Percentiles rank a stretch among this genome's conserved stretches.
These are phyloP conservation scores for Rhodotorula sp. DNA, from an alignment of 1,284 basidiomycete genomes.

Conservation along the genomic window DNA sequence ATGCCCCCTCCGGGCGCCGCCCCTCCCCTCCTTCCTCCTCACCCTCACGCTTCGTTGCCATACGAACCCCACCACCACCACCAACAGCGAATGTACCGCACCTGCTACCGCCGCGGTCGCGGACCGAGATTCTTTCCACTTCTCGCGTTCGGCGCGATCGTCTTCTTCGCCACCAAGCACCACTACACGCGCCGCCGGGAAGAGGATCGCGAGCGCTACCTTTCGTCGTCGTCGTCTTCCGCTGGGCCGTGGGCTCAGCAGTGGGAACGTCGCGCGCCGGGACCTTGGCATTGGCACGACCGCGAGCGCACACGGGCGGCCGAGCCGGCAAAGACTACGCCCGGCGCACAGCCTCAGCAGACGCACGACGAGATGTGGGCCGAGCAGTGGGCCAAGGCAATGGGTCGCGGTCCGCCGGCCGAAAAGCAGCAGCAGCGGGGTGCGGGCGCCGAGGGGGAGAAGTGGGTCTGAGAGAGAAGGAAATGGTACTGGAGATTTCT, in stretches of 20 bases:
- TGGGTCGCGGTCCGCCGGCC: not conserved
- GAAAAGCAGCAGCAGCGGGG: not conserved
- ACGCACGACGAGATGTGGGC: not conserved
- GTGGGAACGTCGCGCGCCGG: too few species aligned
- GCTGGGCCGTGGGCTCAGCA: not conserved
- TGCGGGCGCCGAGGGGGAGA: too few species aligned
- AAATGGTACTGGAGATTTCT: not conserved
- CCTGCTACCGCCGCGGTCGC: not conserved
- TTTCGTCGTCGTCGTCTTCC: not conserved
- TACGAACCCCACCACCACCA: not conserved
- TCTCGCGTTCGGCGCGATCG: not conserved
- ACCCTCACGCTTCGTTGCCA: not conserved
- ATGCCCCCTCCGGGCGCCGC: not conserved
- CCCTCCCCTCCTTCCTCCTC: not conserved
- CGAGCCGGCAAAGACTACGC: too few species aligned
- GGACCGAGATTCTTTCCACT: not conserved
- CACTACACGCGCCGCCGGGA: not conserved
- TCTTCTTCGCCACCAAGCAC: not conserved
- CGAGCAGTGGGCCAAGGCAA: not conserved
- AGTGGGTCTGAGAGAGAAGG: not conserved
- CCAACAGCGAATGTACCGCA: not conserved
- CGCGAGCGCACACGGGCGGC: not conserved
- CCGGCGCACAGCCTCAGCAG: too few species aligned
- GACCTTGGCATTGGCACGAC: not conserved
- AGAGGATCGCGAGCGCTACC: not conserved